Conservation (phyloP, 1,284 basidiomycete genomes). For the Heliocybe sulcata region DNA sequence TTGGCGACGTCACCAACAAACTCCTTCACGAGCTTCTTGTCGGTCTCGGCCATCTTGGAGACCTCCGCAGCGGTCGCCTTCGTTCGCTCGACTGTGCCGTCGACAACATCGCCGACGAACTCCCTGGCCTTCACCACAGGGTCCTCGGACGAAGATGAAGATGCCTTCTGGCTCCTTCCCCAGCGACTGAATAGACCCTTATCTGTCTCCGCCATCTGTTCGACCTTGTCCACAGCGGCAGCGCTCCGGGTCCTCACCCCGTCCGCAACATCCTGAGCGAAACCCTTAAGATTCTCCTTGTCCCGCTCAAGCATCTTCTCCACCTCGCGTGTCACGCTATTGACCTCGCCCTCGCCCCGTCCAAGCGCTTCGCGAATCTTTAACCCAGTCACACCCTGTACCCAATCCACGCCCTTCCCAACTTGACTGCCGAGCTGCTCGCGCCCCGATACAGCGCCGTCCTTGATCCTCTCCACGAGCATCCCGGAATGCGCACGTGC, state of each 20-base stretch:
- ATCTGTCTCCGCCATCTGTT: conserved; percentile 2
- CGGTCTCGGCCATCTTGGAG: conserved; percentile 12
- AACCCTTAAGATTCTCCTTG: conserved; percentile 6
- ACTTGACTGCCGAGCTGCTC: conserved; percentile 40
- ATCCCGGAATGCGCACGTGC: conserved; percentile 57
- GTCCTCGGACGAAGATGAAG: not conserved
- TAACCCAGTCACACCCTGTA: conserved; percentile 69
- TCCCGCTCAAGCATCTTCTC: conserved; percentile 5
- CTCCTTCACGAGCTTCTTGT: conserved; percentile 10
- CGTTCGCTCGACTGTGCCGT: not conserved
- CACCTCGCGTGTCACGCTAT: conserved; percentile 2
- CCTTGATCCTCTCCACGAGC: conserved; percentile 31
- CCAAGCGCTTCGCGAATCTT: conserved; percentile 61
- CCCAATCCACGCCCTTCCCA: conserved; percentile 40
- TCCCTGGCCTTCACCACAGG: conserved; percentile 6
- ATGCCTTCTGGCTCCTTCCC: not conserved
- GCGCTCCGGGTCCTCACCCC: not conserved
- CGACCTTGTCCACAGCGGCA: not conserved
- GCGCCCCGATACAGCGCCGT: conserved; percentile 17
- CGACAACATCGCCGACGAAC: conserved; percentile 2
- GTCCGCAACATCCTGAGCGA: conserved; percentile 3
- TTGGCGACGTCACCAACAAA: conserved; percentile 9
- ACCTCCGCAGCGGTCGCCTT: not conserved
- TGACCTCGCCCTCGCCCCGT: conserved; percentile 16
- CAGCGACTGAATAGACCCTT: not conserved